Evolutionary conservation across 2,329 filamentous ascomycete species (phyloP).

Genomic region (Purpureocillium takamizusanense): DNA sequence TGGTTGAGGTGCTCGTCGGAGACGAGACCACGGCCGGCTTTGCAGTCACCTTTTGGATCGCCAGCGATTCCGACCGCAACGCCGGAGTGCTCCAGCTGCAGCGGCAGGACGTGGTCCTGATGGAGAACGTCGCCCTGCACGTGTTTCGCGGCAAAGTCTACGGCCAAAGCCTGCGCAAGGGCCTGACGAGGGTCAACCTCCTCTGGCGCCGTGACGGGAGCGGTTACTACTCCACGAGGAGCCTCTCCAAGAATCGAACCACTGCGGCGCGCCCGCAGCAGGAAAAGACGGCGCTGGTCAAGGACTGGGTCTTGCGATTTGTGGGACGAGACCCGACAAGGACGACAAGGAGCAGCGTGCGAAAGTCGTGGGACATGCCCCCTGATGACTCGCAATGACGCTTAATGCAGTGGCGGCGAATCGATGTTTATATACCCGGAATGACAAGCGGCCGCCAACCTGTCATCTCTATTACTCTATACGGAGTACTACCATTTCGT

Average conservation of each 20-base stretch:
- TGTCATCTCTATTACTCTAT: neutral
- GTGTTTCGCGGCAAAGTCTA: slow-evolving; percentile 72
- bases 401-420: too few relatives aligned
- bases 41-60: slow-evolving; percentile 75
- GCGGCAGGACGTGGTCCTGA: slow-evolving; percentile 66
- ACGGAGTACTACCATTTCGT: neutral
- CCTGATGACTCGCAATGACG: slow-evolving; percentile 29
- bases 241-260: slow-evolving; percentile 27
- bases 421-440: too few relatives aligned
- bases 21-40: slow-evolving; percentile 81
- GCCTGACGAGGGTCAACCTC: slow-evolving; percentile 60
- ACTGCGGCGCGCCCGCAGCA: slow-evolving; percentile 36
- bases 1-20: slow-evolving; percentile 72
- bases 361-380: slow-evolving; percentile 27
- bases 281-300: slow-evolving; percentile 57
- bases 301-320: slow-evolving; percentile 67
- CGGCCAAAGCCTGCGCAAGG: slow-evolving; percentile 69
- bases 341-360: slow-evolving; percentile 6
- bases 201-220: slow-evolving; percentile 44
- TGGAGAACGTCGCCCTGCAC: slow-evolving; percentile 71
- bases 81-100: slow-evolving; percentile 39
- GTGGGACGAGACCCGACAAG: slow-evolving; percentile 35
- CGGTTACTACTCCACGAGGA: slow-evolving; percentile 47
- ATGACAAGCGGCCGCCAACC: neutral
- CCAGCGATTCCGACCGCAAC: slow-evolving; percentile 22